phyloP scores from a whole-genome alignment of 257 asterid genomes.

The Cordia subcordata region DNA sequence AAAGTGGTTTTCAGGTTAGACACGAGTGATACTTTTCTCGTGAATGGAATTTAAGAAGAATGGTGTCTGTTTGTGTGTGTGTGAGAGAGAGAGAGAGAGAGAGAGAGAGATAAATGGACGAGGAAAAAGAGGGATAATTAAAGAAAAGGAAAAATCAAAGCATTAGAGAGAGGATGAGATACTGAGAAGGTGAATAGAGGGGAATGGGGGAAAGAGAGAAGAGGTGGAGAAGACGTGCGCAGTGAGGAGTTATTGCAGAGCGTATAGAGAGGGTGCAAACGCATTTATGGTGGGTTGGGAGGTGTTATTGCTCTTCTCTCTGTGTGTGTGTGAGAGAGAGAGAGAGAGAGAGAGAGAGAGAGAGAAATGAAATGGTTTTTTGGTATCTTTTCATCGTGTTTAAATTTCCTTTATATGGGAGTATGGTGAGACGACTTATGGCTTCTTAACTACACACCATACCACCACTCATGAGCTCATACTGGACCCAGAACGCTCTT shows the following conservation, averaged over 20 bases:
- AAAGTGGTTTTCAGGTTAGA: conserved; percentile 16
- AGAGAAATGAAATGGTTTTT: conserved; percentile 9
- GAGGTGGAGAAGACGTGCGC: conserved; percentile 32
- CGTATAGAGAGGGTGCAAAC: conserved; percentile 64
- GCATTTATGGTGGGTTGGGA: conserved; percentile 70
- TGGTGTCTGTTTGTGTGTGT: too few species aligned
- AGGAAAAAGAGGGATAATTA: conserved; percentile 4
- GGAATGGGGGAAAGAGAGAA: conserved; percentile 5
- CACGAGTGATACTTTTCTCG: conserved; percentile 38
- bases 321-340: too few species aligned
- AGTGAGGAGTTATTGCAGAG: conserved; percentile 73
- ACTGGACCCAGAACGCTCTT: neutral
- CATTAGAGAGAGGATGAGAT: neutral
- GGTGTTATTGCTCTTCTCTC: conserved; percentile 46
- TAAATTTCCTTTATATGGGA: conserved; percentile 26
- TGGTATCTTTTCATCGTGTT: conserved; percentile 24
- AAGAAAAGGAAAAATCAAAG: neutral
- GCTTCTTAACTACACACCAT: conserved; percentile 19
- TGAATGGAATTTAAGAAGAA: conserved; percentile 70
- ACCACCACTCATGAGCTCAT: neutral
- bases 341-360: conserved; percentile 34
- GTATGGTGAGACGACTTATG: conserved; percentile 27
- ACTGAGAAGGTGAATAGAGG: conserved; percentile 26
- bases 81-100: too few species aligned
- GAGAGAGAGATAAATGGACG: too few species aligned